Base-by-base conservation (phyloP, 306 rosid genomes). In the Acacia melanoxylon region DNA sequence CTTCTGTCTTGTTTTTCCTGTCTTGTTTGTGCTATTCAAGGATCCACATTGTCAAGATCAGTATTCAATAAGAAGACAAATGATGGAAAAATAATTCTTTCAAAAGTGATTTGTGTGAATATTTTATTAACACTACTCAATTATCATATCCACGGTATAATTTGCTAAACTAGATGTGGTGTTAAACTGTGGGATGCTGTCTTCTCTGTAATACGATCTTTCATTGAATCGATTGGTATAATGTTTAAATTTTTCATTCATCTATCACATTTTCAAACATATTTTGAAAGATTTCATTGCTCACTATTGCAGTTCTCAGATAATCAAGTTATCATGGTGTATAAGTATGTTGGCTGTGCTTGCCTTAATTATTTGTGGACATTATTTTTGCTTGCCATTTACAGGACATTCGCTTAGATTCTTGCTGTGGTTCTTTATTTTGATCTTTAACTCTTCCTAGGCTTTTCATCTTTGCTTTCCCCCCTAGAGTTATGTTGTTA, bases 71-170 rank as follows among this genome's bases (percentile, higher is more conserved):
- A 52, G 31, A 51, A 24, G 73, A 78, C 19, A 31, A 31, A 29
- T 49, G 41, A 74, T 41, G 6, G 15, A 25, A 35, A 27, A 24
- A 42, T 9, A 24, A 24, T 17, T 31, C 11, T 29, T 40, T 68
- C 71, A 45, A 68, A 72, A 41, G 66, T 68, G 77, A 62, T 67
- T 75, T 87, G 44, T 46, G 16, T 31, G 24, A 81, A 66, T 71
- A 42, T 66, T 42, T 68, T 75, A 45, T 68, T 37, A 37, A 25
- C 27, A 20, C 35, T 5, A 19, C 41, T 70, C 62, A 49, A 75
- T 62, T 59, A 51, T 31, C 77, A 75, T 49, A 67, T 59, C 69
- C 31, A 58, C 51, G 40, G 27, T 31, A 22, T 45, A 56, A 49
- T 9, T 71, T 58, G 27, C 65, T 29, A 19, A 67, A 15, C 41